Evolutionary conservation across 1,139 yeast species (phyloP).

Genomic region (Pichia sp.): DNA sequence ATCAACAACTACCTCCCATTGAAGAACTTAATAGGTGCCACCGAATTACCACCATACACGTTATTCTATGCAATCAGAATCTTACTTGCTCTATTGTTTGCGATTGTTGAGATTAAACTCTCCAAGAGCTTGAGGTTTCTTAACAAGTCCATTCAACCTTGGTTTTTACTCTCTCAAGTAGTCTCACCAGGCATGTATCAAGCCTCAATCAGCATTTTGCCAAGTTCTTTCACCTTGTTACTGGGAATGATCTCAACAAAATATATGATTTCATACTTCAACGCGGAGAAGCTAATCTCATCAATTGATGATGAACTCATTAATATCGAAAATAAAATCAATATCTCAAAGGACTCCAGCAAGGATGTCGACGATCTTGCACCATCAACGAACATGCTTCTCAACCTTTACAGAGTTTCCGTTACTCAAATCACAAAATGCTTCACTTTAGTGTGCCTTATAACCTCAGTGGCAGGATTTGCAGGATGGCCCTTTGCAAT

Average conservation of each 20-base stretch:
- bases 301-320: constrained; percentile 16
- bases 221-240: constrained; percentile 82
- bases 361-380: constrained; percentile 15
- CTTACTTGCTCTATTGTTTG: constrained; percentile 45
- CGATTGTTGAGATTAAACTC: constrained; percentile 47
- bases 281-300: constrained; percentile 19
- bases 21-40: constrained; percentile 11
- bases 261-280: constrained; percentile 28
- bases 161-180: constrained; percentile 48
- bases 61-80: constrained; percentile 51
- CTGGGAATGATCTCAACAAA: constrained; percentile 51
- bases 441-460: constrained; percentile 38
- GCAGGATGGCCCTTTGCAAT: constrained; percentile 91
- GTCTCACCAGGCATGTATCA: constrained; percentile 69
- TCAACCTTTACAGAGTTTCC: constrained; percentile 11
- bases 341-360: constrained; percentile 1
- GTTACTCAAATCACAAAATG: constrained; percentile 17
- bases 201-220: constrained; percentile 78
- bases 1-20: neutral
- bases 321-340: constrained; percentile 8
- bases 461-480: constrained; percentile 60
- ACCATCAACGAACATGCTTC: constrained; percentile 15
- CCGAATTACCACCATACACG: constrained; percentile 29
- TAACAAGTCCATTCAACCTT: constrained; percentile 38
- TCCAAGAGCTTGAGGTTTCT: constrained; percentile 36